Evolutionary conservation across 1,139 yeast species (phyloP), one percentile per base, ranked within the genome.

Genomic region (Starmera stellimalicola): DNA sequence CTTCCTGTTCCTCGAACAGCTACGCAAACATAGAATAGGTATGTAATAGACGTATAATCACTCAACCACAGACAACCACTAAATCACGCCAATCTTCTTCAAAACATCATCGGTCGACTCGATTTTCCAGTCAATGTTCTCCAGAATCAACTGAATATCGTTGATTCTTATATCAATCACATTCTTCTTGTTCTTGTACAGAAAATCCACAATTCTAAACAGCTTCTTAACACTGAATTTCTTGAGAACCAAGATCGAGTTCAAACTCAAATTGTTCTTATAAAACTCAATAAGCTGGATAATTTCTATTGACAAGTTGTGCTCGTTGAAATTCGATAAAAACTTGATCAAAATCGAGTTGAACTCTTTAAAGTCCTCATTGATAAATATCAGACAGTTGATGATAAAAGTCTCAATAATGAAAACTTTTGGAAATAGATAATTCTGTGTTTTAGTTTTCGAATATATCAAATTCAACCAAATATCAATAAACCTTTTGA

Each of bases 1-100:
- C 1, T 84, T 85, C 58, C 60, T 84, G 44, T 93, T 77, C 2
- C 68, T 83, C 42, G 94, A 83, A 54, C 88, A 82, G 55, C 65
- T 83, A 47, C 73, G 83, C 55, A 71, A 72, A 48, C 68, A 56
- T 48, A 65, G 55, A 48, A 43, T 76, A 33, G 83, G 81, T 16
- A 63, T 76, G 71, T 55, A 42, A 42, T 15, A 12, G 18, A 22
- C n/a, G n/a, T n/a, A n/a, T n/a, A n/a, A n/a, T n/a, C n/a, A 32
- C 11, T 22, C 12, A 22, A 22, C 12, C 24, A 16, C 22, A 7
- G 16, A 7, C 26, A 18, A 26, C 18, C 18, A 28, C 11, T 16
- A 22, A 32, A 44, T 44, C 12, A 52, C 53, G 20, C 54, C 54
- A 33, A 51, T 50, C 35, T 53, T 53, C 33, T 48, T 51, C 34